Base-by-base conservation (phyloP, 129 eudicot genomes). In the Solidago caesia region DNA sequence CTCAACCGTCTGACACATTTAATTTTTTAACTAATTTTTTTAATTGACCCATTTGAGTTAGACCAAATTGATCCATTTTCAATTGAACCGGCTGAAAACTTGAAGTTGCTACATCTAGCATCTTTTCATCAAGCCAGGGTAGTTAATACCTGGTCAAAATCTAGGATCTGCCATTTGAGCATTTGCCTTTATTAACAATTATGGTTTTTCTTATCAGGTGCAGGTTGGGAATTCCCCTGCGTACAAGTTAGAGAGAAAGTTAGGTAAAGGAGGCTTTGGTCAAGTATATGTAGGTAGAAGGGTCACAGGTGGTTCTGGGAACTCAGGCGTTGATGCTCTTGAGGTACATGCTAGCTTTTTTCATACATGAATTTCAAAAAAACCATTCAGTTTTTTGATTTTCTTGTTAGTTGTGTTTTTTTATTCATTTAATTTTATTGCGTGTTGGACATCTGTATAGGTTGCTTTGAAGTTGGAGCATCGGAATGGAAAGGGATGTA, bases 251-350 rank as follows among this genome's bases (percentile, higher is more conserved):
- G 98, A 88, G 41, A 83, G 86, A 69, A 92, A 88, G 78, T 82
- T 92, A 10, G 98, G 96, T 15, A 92, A 89, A 75, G 98, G 98
- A 66, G 98, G 98, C 41, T 92, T 92, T 67, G 98, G 98, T 29
- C 98, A 92, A 82, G 98, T 92, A 26, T 90, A 82, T 82, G 92
- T 90, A 69, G 98, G 98, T 16, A 87, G 89, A 74, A 88, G 96
- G 67, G 79, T 90, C 53, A 65, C 87, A 6, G 96, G 92, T 73
- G 89, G 86, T 8, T 77, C 47, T 49, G 84, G 76, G 8, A 87
- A 46, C 79, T 71, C 83, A 9, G 96, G 96, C n/a, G 81, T 92
- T 11, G 88, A 87, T 57, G 96, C 98, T 6, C 42, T 82, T 64
- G 96, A 92, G 89, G 98, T 89, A 81, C 42, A 9, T 73, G 2